These are phyloP conservation scores for Nothophytophthora sp. DNA, from an alignment of 352 stramenopile species.

Conservation along the genomic window DNA sequence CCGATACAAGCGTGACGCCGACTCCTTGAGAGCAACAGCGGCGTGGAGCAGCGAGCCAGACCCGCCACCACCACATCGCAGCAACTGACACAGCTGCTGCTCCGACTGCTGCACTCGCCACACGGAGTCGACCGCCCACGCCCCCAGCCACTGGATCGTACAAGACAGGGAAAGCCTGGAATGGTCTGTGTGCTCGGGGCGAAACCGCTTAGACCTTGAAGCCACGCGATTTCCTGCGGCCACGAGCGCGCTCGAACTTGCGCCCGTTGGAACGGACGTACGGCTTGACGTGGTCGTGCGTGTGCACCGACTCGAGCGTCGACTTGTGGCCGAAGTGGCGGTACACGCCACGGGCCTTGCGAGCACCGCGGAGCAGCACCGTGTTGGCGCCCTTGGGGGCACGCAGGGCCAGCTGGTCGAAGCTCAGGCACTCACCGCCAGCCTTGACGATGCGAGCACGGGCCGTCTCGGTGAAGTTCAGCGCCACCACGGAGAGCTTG, in stretches of 20 bases:
- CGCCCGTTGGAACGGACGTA: conserved; percentile 98
- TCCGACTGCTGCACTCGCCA: conserved; percentile 8
- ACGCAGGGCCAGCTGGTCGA: conserved; percentile 99
- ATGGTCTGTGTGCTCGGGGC: conserved; percentile 23
- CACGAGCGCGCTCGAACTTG: conserved; percentile 99
- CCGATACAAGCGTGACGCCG: conserved; percentile 18
- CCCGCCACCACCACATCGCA: conserved; percentile 16
- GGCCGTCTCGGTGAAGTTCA: conserved; percentile 97
- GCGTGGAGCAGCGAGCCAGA: conserved; percentile 12
- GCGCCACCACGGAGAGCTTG: conserved; percentile 96
- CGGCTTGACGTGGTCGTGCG: conserved; percentile 98
- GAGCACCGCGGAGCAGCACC: conserved; percentile 97
- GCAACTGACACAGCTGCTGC: conserved; percentile 23
- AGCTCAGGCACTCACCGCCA: conserved; percentile 99
- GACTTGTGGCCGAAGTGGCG: conserved; percentile 99
- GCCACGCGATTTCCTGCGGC: conserved; percentile 97
- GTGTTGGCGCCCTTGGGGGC: conserved; percentile 98
- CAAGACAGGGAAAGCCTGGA: conserved; percentile 40
- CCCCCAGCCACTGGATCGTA: conserved; percentile 17
- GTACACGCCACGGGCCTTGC: conserved; percentile 97
- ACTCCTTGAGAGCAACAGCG: conserved; percentile 23
- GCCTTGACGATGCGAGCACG: conserved; percentile 97
- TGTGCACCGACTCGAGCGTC: conserved; percentile 97
- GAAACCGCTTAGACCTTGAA: conserved; percentile 98
- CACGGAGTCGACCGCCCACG: conserved; percentile 3